Base-by-base conservation (phyloP, 139 green algal genomes). In the Klebsormidium nitens region DNA sequence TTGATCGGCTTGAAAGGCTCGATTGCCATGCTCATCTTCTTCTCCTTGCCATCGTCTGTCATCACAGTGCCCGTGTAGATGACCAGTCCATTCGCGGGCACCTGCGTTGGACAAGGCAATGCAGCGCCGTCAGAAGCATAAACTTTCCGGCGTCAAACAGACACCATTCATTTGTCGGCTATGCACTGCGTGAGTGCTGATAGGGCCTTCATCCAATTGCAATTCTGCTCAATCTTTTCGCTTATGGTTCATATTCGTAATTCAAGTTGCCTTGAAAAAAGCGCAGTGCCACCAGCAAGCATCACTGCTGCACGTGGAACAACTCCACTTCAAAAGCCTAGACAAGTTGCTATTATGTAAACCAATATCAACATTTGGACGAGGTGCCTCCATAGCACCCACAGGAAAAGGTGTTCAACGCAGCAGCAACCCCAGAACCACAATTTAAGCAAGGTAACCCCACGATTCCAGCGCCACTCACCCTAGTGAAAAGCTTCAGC, bases 1-100 rank as follows among this genome's bases (percentile, higher is more conserved):
- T 99, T 99, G 91, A 99, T 98, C 50, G 94, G 89, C 80, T 99
- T 99, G 89, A 99, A 99, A n/a, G 94, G 94, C 86, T 99, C 94
- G 80, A 99, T 99, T 80, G 99, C 94, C 39, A 99, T 96, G 80
- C 96, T 99, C 55, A 99, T 79, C 77, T 96, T 97, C 80, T 94
- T 95, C 77, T 97, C 92, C 84, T 99, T 99, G 66, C 95, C 95
- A 39, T 99, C 95, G 4, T 99, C 94, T 11, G 94, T 99, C 71
- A 99, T 66, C 50, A 99, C 89, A 3, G 88, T 97, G 46, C 94
- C 94, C 17, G 91, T 97, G 87, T 98, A 99, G 3, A 99, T 65
- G 6, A 99, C 89, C 36, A 99, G 83, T 5, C 94, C 94, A 74
- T 99, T 99, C 3, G 87, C 83, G 1, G 93, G 93, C 31, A 98